Base-by-base conservation (phyloP, 108 stramenopile species). In the Mayamaea pseudoterrestris region DNA sequence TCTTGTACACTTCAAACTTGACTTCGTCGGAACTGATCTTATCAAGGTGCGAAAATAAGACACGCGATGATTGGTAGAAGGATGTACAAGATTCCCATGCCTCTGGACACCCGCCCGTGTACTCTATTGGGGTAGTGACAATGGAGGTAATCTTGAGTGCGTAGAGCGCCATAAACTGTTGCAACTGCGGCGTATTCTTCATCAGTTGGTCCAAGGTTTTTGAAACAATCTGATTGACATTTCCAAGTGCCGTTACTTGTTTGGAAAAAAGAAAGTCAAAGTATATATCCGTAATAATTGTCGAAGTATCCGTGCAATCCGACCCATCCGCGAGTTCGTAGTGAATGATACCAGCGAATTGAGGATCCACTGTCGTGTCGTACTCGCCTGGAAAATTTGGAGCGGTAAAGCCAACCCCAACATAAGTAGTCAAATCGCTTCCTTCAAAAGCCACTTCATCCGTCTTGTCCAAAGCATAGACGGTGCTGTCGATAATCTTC, bases 261-360 rank as follows among this genome's bases (percentile, higher is more conserved):
- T 39, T 14, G 8, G 37, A 39, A 39, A 14, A 39, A 39, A 20
- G 37, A 18, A 39, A 39, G 18, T 39, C 18, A 8, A 39, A 39
- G 37, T 39, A 4, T 18, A 20, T 39, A n/a, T n/a, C n/a, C n/a
- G n/a, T n/a, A n/a, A n/a, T n/a, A n/a, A n/a, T n/a, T n/a, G n/a
- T 39, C 37, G 18, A 20, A 18, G 8, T 39, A 18, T 34, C 20
- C 20, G 37, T 18, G 18, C 5, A 39, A 39, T 14, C n/a, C 24
- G 17, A 5, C 26, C 5, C 44, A 44, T 24, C n/a, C 44, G n/a
- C 23, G 20, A 21, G 44, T 26, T 44, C 44, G 22, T 24, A 20
- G 44, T n/a, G 14, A 44, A 44, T 44, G 44, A 44, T 25, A 2
- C 44, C 44, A 21, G 44, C 44, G 8, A 44, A 44, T 9, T 44